phyloP scores from a whole-genome alignment of 768 basidiomycete species.

The Naganishia randhawae region DNA sequence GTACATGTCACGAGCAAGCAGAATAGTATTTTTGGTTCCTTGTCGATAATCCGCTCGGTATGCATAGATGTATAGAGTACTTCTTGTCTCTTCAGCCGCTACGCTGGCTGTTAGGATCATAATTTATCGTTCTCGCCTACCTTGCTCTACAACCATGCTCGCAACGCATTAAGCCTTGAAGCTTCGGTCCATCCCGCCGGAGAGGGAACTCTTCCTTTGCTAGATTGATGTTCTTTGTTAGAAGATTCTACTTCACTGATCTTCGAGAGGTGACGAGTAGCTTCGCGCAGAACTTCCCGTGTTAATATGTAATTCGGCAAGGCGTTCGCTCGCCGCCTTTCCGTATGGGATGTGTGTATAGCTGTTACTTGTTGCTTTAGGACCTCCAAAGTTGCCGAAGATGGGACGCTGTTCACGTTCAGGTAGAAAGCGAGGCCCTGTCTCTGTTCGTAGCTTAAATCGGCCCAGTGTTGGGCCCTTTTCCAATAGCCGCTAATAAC shows the following conservation, averaged over 20 bases:
- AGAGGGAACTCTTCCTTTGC: background rate
- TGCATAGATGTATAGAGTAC: background rate
- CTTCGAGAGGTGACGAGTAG: background rate
- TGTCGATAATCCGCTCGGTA: background rate
- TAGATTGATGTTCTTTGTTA: background rate
- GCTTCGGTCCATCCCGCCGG: background rate
- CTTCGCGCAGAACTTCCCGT: conserved; percentile 3
- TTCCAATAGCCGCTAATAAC: background rate
- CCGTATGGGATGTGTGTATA: background rate
- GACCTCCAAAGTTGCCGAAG: background rate
- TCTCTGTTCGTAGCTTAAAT: background rate
- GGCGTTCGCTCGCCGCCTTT: background rate
- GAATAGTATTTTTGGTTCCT: too few relatives aligned
- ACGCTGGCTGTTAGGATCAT: background rate
- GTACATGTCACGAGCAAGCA: too few relatives aligned
- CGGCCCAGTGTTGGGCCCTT: background rate
- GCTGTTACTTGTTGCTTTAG: conserved; percentile 5
- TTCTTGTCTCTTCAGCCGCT: background rate
- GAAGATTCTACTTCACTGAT: background rate
- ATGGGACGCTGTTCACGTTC: background rate
- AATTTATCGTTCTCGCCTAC: background rate
- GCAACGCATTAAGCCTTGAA: conserved; percentile 1
- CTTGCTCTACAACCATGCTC: conserved; percentile 9
- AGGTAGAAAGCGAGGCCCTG: conserved; percentile 10
- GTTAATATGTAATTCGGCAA: conserved; percentile 7